Percentiles rank a stretch among this genome's conserved stretches.
These are phyloP conservation scores for Kalaharituber pfeilii DNA, from an alignment of 2,329 filamentous ascomycete species.

Conservation along the genomic window DNA sequence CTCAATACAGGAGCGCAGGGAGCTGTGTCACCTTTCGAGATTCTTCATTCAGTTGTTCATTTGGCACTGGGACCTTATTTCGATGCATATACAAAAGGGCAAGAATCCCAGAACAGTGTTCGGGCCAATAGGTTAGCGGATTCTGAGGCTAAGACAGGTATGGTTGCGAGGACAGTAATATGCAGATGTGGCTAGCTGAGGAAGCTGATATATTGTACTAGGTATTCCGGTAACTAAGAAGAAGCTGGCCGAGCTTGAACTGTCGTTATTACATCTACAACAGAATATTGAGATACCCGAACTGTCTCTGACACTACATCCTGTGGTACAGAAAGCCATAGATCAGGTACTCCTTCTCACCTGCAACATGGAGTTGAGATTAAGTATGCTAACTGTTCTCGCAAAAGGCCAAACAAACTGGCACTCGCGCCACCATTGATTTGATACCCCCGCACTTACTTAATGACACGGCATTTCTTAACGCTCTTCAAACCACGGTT, in stretches of 20 bases:
- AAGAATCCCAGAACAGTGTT: constrained; percentile 35
- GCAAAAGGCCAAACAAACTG: constrained; percentile 40
- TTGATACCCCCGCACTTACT: constrained; percentile 59
- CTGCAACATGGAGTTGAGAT: too few species aligned
- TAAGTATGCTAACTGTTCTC: background rate
- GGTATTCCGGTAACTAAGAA: constrained; percentile 96
- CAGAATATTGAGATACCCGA: constrained; percentile 98
- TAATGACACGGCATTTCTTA: constrained; percentile 79
- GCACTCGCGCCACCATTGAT: constrained; percentile 56
- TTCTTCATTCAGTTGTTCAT: constrained; percentile 80
- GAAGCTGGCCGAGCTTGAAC: constrained; percentile 82
- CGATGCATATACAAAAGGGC: constrained; percentile 79
- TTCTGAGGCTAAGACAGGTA: constrained; percentile 61
- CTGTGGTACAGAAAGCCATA: constrained; percentile 69
- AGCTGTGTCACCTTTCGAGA: constrained; percentile 70
- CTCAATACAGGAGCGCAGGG: constrained; percentile 54
- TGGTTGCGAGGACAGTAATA: too few species aligned
- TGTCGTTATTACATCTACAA: constrained; percentile 77
- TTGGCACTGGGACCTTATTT: constrained; percentile 89
- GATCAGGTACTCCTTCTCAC: constrained; percentile 44
- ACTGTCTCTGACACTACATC: constrained; percentile 70
- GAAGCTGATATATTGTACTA: background rate
- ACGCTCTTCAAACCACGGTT: constrained; percentile 79
- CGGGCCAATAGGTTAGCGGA: constrained; percentile 35
- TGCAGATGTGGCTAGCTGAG: too few species aligned